Percentiles rank a stretch among this genome's conserved stretches.
Conservation (phyloP, 768 basidiomycete species). For the Boletus bicolor region DNA sequence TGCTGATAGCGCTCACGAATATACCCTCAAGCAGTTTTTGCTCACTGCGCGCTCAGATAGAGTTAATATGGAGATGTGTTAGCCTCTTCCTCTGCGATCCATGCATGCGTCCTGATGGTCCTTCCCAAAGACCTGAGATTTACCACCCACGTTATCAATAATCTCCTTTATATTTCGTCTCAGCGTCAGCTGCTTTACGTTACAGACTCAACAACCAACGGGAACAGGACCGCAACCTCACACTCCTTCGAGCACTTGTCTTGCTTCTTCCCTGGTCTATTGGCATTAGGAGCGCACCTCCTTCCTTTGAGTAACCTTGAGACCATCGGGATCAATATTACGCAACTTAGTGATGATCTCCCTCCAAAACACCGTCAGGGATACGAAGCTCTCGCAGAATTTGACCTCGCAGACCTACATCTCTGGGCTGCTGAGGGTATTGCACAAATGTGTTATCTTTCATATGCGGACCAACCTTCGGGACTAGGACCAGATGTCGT, state of each 20-base stretch:
- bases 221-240: constrained; percentile 35
- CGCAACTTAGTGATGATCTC: constrained; percentile 32
- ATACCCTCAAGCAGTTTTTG: constrained; percentile 70
- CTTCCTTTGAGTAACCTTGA: constrained; percentile 55
- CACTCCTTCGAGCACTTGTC: constrained; percentile 70
- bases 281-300: constrained; percentile 66
- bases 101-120: constrained; percentile 4
- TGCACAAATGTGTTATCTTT: constrained; percentile 65
- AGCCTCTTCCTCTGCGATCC: constrained; percentile 17
- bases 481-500: constrained; percentile 66
- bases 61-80: constrained; percentile 64
- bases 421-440: constrained; percentile 76
- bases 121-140: constrained; percentile 50
- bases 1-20: constrained; percentile 77
- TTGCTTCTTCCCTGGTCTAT: constrained; percentile 73
- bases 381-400: constrained; percentile 39
- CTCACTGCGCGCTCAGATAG: constrained; percentile 62
- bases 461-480: constrained; percentile 67
- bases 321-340: constrained; percentile 44
- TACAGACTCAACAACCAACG: constrained; percentile 44
- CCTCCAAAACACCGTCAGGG: constrained; percentile 24
- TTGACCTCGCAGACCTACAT: constrained; percentile 61
- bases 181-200: constrained; percentile 65
- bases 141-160: constrained; percentile 59
- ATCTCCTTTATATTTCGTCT: constrained; percentile 66